phyloP scores from a whole-genome alignment of 2,329 filamentous ascomycete genomes.

The Raffaelea albimanens region DNA sequence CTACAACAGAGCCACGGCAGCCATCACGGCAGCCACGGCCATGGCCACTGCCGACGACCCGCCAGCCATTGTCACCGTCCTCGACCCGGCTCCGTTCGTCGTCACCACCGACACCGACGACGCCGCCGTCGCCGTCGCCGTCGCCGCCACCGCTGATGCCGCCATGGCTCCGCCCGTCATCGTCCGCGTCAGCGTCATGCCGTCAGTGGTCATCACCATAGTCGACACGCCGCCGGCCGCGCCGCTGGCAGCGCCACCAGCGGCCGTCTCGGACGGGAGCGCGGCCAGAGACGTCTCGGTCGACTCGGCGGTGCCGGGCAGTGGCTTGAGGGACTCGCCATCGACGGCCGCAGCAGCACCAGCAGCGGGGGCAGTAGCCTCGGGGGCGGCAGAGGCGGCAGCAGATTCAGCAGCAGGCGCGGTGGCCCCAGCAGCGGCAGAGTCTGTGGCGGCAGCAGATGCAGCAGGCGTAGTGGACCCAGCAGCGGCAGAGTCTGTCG shows the following conservation, averaged over 20 bases:
- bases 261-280: constrained; percentile 6
- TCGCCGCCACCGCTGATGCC: background rate
- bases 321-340: constrained; percentile 9
- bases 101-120: constrained; percentile 3
- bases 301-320: constrained; percentile 3
- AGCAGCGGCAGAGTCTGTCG: background rate
- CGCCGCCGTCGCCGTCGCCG: constrained; percentile 4
- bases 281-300: constrained; percentile 3
- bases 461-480: background rate
- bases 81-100: background rate
- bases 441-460: background rate
- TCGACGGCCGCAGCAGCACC: constrained; percentile 30
- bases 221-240: constrained; percentile 7
- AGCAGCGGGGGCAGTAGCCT: background rate
- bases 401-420: background rate
- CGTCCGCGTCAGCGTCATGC: constrained; percentile 8
- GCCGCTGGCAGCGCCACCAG: background rate
- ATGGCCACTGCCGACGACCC: background rate
- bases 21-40: background rate
- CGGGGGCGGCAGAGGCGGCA: background rate
- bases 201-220: constrained; percentile 11
- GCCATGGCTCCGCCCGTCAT: constrained; percentile 7
- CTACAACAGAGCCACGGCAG: too few relatives aligned
- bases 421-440: background rate
- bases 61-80: background rate